Evolutionary conservation across 495 filamentous ascomycete genomes (phyloP), one percentile per base, ranked within the genome.

Genomic region (Geopyxis carbonaria): DNA sequence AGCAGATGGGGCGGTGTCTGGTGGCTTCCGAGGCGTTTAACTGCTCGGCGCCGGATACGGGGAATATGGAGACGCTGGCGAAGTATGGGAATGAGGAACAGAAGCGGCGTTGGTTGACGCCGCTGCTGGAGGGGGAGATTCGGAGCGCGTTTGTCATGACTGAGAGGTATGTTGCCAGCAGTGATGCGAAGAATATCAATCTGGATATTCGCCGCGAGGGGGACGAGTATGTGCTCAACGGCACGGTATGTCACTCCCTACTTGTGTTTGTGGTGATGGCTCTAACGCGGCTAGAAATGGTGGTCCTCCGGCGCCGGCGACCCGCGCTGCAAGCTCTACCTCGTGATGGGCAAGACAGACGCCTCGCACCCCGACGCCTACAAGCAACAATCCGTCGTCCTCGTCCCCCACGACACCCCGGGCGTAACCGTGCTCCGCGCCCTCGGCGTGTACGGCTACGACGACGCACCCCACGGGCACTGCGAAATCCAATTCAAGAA

Each of bases 31-130:
- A 93, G 65, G 84, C 86, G 7, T 81, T 79, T 46, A 93, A 93
- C 57, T 91, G 83, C 54, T 69, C 85, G 20, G 85, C 85, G 9
- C 85, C 85, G 4, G 85, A 93, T 57, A 93, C 85, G 0, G 85
- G 85, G 5, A 93, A 93, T 57, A 93, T 93, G 85, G 85, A 93
- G 54, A 83, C 93, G 22, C 57, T 93, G 38, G 85, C 86, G 51
- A 92, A 89, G 61, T 93, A 93, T 54, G 86, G 80, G 14, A 86
- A 78, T 43, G 80, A 85, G 0, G 73, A 66, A n/a, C 85, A 93
- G 63, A 92, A 93, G 70, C 69, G 68, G 49, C 56, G 79, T 55
- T 93, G 85, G 85, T 66, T 93, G 43, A 67, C 66, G 45, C 85
- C 84, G 0, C 59, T 93, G 55, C 66, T 93, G 63, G 75, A 86